Percentiles rank a stretch among this genome's conserved stretches.
phyloP scores from a whole-genome alignment of 352 stramenopile species.

The Phytophthora parvispora region DNA sequence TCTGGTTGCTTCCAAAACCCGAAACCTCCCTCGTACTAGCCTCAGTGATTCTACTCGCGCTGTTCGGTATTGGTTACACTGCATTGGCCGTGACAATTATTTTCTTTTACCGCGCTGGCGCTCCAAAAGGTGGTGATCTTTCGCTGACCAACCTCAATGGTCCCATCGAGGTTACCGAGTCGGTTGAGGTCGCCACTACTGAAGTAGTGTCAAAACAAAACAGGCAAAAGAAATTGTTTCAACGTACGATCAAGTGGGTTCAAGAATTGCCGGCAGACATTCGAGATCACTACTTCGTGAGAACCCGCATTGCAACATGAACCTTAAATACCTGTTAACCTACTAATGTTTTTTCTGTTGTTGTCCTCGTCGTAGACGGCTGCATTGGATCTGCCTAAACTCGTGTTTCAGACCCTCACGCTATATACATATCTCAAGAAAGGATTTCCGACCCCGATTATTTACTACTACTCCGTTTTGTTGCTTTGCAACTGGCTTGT shows the following conservation, averaged over 20 bases:
- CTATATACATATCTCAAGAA: conserved; percentile 45
- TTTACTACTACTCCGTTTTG: conserved; percentile 47
- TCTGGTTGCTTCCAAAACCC: conserved; percentile 51
- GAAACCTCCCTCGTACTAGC: conserved; percentile 25
- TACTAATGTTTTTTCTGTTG: not conserved
- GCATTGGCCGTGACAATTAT: conserved; percentile 44
- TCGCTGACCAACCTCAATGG: not conserved
- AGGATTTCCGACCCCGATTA: conserved; percentile 50
- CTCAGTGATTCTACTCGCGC: conserved; percentile 32
- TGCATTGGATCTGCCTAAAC: conserved; percentile 50
- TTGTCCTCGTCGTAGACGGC: conserved; percentile 33
- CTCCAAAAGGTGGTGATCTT: not conserved
- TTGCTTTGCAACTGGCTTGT: conserved; percentile 54
- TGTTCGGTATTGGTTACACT: conserved; percentile 48
- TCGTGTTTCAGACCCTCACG: conserved; percentile 55
- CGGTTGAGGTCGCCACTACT: not conserved
- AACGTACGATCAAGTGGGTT: conserved; percentile 2
- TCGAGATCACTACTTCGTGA: conserved; percentile 33
- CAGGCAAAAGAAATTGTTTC: not conserved
- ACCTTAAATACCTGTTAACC: not conserved
- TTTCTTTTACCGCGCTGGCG: conserved; percentile 9
- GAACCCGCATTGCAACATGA: conserved; percentile 21
- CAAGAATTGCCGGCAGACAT: conserved; percentile 20
- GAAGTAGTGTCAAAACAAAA: not conserved
- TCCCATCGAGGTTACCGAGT: not conserved